Conservation (phyloP, 441 rosid genomes). For the Adansonia gregorii region DNA sequence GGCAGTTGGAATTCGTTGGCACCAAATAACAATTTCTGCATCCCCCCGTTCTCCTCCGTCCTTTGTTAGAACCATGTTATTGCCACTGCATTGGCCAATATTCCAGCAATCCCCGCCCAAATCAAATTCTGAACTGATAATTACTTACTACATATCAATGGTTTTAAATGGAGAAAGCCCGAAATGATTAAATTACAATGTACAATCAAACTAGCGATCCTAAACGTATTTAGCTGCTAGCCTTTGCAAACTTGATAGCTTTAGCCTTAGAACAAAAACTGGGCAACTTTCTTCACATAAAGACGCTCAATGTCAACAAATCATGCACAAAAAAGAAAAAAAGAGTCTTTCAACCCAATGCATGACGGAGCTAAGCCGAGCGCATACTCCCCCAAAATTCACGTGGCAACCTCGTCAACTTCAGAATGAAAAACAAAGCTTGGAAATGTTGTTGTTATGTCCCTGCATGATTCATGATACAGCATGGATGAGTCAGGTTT, state of each 20-base stretch:
- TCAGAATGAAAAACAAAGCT: constrained; percentile 90
- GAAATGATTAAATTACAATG: background rate
- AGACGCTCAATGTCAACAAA: constrained; percentile 6
- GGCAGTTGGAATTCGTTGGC: background rate
- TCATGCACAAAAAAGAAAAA: background rate
- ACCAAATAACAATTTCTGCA: background rate
- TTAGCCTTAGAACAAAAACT: background rate
- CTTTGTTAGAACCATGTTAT: background rate
- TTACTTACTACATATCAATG: background rate
- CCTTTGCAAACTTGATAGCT: constrained; percentile 5
- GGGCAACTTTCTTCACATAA: constrained; percentile 15
- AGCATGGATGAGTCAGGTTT: background rate
- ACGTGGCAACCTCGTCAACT: constrained; percentile 81
- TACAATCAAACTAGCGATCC: constrained; percentile 20
- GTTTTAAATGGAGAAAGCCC: background rate
- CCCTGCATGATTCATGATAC: constrained; percentile 54
- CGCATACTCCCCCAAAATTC: constrained; percentile 13
- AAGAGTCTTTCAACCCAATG: constrained; percentile 8
- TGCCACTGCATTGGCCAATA: background rate
- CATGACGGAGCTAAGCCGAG: background rate
- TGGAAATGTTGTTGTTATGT: constrained; percentile 92
- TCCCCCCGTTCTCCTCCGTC: background rate
- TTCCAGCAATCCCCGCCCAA: background rate
- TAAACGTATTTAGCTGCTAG: background rate
- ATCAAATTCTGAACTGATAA: background rate